A percentile compares a stretch with the other conserved stretches of the same genome.
These are phyloP conservation scores for Colletotrichum sublineola DNA, from an alignment of 2,329 filamentous ascomycete species.

Conservation along the genomic window DNA sequence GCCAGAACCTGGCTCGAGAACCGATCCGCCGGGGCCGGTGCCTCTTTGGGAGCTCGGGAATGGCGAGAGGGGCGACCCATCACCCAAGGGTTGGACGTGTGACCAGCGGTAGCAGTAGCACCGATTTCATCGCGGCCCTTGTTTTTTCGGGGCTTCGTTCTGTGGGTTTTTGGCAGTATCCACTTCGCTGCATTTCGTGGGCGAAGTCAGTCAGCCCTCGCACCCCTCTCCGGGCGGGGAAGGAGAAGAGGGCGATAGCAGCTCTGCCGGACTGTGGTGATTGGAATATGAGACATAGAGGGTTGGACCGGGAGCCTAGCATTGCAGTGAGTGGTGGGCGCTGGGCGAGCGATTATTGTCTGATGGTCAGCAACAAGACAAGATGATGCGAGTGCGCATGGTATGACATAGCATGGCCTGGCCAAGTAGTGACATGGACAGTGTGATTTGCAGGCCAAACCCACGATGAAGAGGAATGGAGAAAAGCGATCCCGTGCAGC, in stretches of 20 bases:
- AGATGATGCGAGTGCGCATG: background rate
- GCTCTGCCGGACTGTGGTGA: background rate
- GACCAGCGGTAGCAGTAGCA: conserved; percentile 31
- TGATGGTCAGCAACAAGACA: conserved; percentile 22
- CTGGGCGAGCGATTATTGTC: conserved; percentile 9
- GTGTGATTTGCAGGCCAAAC: conserved; percentile 21
- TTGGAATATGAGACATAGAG: conserved; percentile 9
- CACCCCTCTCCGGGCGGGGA: background rate
- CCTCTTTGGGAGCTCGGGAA: conserved; percentile 2
- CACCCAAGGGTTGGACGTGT: conserved; percentile 25
- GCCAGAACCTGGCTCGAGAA: conserved; percentile 33
- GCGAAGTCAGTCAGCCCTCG: background rate
- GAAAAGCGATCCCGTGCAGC: conserved; percentile 19
- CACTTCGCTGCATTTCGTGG: conserved; percentile 25
- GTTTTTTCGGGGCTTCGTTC: conserved; percentile 23
- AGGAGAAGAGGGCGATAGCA: background rate
- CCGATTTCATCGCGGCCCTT: conserved; percentile 6
- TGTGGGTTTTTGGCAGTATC: conserved; percentile 9
- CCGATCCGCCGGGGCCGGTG: conserved; percentile 36
- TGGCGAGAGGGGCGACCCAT: background rate
- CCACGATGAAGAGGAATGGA: conserved; percentile 7
- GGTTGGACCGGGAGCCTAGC: conserved; percentile 22
- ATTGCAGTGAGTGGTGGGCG: conserved; percentile 14
- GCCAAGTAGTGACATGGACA: background rate
- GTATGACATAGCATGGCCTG: background rate